Base-by-base conservation (phyloP, 192 early-diverging fungal genomes). In the Gamsiella multidivaricata region DNA sequence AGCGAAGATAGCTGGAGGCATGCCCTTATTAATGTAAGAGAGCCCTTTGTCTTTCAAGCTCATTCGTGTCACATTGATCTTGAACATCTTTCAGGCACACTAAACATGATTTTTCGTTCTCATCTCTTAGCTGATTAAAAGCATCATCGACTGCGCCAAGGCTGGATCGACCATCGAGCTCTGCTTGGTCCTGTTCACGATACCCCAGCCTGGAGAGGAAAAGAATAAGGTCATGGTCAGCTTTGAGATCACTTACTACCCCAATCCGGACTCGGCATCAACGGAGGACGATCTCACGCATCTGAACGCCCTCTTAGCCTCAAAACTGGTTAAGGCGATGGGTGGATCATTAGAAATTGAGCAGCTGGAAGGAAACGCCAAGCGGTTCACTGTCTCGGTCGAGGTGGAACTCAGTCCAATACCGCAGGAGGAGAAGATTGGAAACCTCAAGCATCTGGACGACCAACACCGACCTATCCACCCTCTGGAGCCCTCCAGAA, bases 1-100 rank as follows among this genome's bases (percentile, higher is more conserved):
- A 84, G 86, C 57, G 86, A 85, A 39, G 85, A 80, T 34, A 80
- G 70, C 22, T 82, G 87, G 53, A 75, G 84, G 29, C 83, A 89
- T 61, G 68, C 83, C 39, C 41, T 88, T 31, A 74, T 88, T 20
- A 85, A 80, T 55, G 84, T 88, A 83, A 79, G 82, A 69, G 11
- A n/a, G n/a, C 45, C 45, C 9, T 18, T 37, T 36, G 15, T 18
- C 5, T n/a, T 46, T n/a, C n/a, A n/a, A 46, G 17, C 12, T 5
- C 7, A 9, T 39, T 39, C 37, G 7, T 9, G 37, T 9, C 37
- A 39, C 37, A 9, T 12, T n/a, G n/a, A n/a, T 9, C 37, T 9
- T 5, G 12, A 5, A 56, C 12, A 12, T 5, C 12, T 39, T 39
- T 12, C 37, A 39, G 37, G 12, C 37, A 39, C 37, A 9, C 37